Percentiles rank a stretch among this genome's conserved stretches.
Conservation (phyloP, 495 filamentous ascomycete species). For the Choiromyces venosus region DNA sequence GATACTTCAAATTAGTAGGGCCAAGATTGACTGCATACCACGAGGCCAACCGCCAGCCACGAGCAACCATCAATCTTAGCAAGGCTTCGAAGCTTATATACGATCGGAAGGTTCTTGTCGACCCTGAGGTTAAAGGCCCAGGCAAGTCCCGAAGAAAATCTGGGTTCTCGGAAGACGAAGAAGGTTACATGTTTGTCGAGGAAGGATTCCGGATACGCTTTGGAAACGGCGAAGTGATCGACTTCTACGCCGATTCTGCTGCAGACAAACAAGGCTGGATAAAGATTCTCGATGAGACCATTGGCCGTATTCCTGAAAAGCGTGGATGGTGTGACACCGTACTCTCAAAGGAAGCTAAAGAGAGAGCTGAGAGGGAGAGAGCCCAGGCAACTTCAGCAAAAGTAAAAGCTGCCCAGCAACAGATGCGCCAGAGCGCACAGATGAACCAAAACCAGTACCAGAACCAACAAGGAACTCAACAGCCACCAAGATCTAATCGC, state of each 20-base stretch:
- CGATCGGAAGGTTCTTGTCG: slow-evolving; percentile 73
- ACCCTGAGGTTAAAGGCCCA: slow-evolving; percentile 69
- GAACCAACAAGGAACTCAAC: slow-evolving; percentile 14
- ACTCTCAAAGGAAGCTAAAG: slow-evolving; percentile 48
- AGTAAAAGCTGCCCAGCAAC: slow-evolving; percentile 32
- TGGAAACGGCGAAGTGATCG: slow-evolving; percentile 93
- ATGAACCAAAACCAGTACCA: slow-evolving; percentile 29
- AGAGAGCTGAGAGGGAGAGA: slow-evolving; percentile 37
- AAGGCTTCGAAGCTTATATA: slow-evolving; percentile 94
- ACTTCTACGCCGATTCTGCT: slow-evolving; percentile 90
- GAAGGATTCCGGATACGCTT: slow-evolving; percentile 98
- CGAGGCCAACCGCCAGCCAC: slow-evolving; percentile 87
- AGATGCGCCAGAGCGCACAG: slow-evolving; percentile 32
- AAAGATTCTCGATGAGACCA: slow-evolving; percentile 75
- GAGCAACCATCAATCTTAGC: slow-evolving; percentile 90
- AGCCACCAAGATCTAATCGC: slow-evolving; percentile 29
- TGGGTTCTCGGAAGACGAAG: slow-evolving; percentile 95
- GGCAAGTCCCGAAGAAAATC: slow-evolving; percentile 77
- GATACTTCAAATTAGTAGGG: slow-evolving; percentile 91
- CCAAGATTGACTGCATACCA: slow-evolving; percentile 93
- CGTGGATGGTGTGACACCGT: slow-evolving; percentile 81
- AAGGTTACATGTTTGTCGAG: slow-evolving; percentile 99
- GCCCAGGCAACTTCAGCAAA: slow-evolving; percentile 30
- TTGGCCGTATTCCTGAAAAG: slow-evolving; percentile 57
- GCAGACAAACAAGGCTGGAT: slow-evolving; percentile 91